Percentiles rank a stretch among this genome's conserved stretches.
Conservation (phyloP, 176 grass and related monocot genomes). For the Eleusine coracana region DNA sequence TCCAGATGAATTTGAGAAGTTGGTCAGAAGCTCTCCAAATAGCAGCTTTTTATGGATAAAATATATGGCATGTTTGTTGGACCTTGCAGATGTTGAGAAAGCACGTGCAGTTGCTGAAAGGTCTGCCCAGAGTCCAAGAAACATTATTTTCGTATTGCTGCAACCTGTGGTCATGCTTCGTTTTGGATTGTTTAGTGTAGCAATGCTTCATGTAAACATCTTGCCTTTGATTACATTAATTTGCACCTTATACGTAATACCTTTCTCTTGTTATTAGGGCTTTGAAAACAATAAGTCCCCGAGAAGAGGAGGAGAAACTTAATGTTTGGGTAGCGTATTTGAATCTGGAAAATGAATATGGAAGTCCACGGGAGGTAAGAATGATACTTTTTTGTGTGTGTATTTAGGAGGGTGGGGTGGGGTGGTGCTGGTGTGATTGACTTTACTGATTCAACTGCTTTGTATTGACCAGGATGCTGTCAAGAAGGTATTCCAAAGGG, state of each 20-base stretch:
- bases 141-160: not conserved
- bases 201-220: not conserved
- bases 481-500: constrained; percentile 79
- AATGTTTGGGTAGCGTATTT: constrained; percentile 98
- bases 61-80: constrained; percentile 85
- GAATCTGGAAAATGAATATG: constrained; percentile 95
- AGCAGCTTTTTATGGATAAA: constrained; percentile 98
- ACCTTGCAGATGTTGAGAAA: constrained; percentile 79
- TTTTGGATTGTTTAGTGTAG: not conserved
- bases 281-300: constrained; percentile 75
- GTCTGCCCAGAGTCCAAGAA: constrained; percentile 44
- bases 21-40: constrained; percentile 88
- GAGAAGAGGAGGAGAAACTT: constrained; percentile 87
- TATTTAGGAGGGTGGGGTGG: not conserved
- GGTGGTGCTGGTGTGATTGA: not conserved
- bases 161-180: not conserved
- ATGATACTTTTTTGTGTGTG: constrained; percentile 11
- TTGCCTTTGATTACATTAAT: not conserved
- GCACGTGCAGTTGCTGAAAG: constrained; percentile 83
- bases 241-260: constrained; percentile 37
- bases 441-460: constrained; percentile 38
- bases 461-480: constrained; percentile 71
- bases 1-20: constrained; percentile 93
- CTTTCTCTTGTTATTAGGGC: constrained; percentile 57
- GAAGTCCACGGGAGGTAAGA: constrained; percentile 77